Evolutionary conservation across 768 basidiomycete genomes (phyloP).

Genomic region (Lentinula raphanica): DNA sequence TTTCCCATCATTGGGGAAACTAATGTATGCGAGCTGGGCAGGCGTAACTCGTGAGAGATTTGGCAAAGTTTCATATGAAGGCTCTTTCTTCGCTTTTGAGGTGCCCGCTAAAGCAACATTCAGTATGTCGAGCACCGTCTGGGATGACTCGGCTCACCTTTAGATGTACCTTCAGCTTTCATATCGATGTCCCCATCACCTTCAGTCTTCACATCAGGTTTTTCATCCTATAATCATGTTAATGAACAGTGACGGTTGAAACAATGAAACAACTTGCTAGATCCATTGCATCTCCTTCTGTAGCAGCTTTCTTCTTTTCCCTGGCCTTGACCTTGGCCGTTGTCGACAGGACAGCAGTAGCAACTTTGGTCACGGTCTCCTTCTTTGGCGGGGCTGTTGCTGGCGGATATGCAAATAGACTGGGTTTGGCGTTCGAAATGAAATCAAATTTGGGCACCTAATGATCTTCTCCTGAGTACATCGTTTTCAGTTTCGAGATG

Average conservation of each 20-base stretch:
- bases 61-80: constrained; percentile 64
- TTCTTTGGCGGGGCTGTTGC: constrained; percentile 86
- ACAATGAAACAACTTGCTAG: constrained; percentile 43
- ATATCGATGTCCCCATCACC: constrained; percentile 66
- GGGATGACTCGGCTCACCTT: constrained; percentile 50
- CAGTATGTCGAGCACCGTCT: constrained; percentile 41
- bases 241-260: not conserved
- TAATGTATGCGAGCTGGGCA: constrained; percentile 77
- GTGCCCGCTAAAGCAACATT: constrained; percentile 31
- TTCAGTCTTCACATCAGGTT: constrained; percentile 48
- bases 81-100: constrained; percentile 62
- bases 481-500: not conserved
- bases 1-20: constrained; percentile 72
- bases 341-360: constrained; percentile 92
- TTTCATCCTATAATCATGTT: constrained; percentile 42
- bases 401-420: constrained; percentile 88
- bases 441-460: constrained; percentile 94
- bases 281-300: constrained; percentile 79
- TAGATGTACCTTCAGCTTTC: constrained; percentile 59
- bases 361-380: constrained; percentile 87
- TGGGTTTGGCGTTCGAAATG: constrained; percentile 83
- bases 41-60: constrained; percentile 95
- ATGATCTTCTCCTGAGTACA: not conserved
- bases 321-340: constrained; percentile 96
- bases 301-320: constrained; percentile 86